Evolutionary conservation across 345 rosid species (phyloP), one percentile per base, ranked within the genome.

Genomic region (Raphanus raphanistrum): DNA sequence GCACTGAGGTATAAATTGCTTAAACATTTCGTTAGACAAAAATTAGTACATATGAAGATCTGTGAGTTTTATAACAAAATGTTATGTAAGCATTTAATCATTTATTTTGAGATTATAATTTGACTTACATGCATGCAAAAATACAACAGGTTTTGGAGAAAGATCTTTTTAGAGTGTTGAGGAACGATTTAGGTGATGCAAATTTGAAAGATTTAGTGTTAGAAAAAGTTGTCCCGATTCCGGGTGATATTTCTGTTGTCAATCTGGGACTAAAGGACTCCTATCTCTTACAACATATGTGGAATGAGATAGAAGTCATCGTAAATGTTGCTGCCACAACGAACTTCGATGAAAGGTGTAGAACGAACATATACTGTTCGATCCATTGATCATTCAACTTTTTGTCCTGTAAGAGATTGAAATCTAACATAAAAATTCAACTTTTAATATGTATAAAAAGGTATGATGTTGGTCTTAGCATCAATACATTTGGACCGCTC

Each of bases 311-410:
- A 5, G 89, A 92, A 25, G 63, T 84, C 32, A 62, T 90, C 6
- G 64, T 92, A 31, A 90, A 92, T 78, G 81, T 88, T 15, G 98
- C 96, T 1, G 98, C 92, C 61, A 86, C 90, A 3, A 89, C 92
- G 43, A 85, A 79, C 72, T 93, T 93, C 27, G 91, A 93, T 72
- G 97, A 91, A 70, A 89, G 97, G 94, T 87, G n/a, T 41, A 62
- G 0, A 21, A 25, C 6, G n/a, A 27, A 25, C 3, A 57, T 27
- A 36, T 13, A 13, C 13, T 41, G 48, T 33, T 33, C 25, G 13
- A 41, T 41, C 48, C 48, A 41, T 41, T 13, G 48, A 41, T 41
- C 12, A 41, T 41, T 41, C 48, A 41, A 41, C 48, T 10, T 41
- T 41, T 41, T 41, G 10, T 41, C 48, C 48, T 41, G 10, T 41